Percentiles rank a stretch among this genome's conserved stretches.
Evolutionary conservation across 495 filamentous ascomycete species (phyloP).

Genomic region (Saxophila tyrrhenica): DNA sequence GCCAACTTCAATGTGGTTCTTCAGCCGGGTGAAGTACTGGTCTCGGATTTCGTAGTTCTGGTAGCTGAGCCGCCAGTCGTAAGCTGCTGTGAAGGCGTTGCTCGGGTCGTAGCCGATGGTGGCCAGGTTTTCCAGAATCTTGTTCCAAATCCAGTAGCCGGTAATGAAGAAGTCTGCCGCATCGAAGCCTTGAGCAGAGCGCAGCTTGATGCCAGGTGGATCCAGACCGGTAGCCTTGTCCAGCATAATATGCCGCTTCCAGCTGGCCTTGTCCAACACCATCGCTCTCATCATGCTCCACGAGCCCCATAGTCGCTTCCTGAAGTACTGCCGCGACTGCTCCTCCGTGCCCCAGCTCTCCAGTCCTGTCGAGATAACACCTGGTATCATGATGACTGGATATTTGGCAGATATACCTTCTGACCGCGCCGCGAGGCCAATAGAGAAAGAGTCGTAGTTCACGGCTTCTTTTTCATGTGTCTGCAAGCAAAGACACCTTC

Average conservation of each 20-base stretch:
- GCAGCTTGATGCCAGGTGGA: slow-evolving; percentile 81
- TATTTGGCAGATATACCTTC: slow-evolving; percentile 75
- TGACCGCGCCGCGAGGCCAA: slow-evolving; percentile 69
- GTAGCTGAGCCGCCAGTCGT: slow-evolving; percentile 96
- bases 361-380: slow-evolving; percentile 91
- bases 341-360: slow-evolving; percentile 91
- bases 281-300: slow-evolving; percentile 97
- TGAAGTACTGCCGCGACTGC: slow-evolving; percentile 74
- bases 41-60: slow-evolving; percentile 78
- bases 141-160: slow-evolving; percentile 98
- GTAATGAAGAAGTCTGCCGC: slow-evolving; percentile 94
- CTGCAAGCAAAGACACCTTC: slow-evolving; percentile 29
- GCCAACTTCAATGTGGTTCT: slow-evolving; percentile 78
- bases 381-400: slow-evolving; percentile 92
- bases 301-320: slow-evolving; percentile 87
- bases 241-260: slow-evolving; percentile 96
- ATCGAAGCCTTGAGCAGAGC: slow-evolving; percentile 94
- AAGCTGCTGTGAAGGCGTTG: slow-evolving; percentile 88
- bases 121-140: slow-evolving; percentile 92
- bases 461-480: slow-evolving; percentile 77
- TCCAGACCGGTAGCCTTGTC: slow-evolving; percentile 86
- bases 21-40: slow-evolving; percentile 83
- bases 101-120: slow-evolving; percentile 93
- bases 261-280: slow-evolving; percentile 80
- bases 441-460: slow-evolving; percentile 84